Percentiles rank a stretch among this genome's conserved stretches.
These are phyloP conservation scores for Boletellus deceptivus DNA, from an alignment of 1,284 basidiomycete genomes.

Conservation along the genomic window DNA sequence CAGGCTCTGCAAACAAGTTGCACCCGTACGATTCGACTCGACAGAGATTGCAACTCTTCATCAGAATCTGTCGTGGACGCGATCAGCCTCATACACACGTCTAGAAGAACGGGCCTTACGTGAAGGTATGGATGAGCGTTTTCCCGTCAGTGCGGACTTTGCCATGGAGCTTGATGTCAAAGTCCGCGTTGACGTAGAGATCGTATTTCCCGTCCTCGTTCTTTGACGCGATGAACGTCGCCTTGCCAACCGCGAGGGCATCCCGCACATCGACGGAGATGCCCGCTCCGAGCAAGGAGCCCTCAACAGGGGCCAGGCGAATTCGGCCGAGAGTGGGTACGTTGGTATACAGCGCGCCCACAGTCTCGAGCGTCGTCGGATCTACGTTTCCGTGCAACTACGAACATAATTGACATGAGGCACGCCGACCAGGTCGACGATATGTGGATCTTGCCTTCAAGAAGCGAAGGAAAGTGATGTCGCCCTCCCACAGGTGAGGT, in stretches of 20 bases:
- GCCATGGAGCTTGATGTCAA: not conserved
- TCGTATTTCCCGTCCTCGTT: not conserved
- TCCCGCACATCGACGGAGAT: not conserved
- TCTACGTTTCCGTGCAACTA: not conserved
- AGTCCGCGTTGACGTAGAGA: not conserved
- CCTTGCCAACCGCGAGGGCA: not conserved
- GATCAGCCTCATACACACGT: not conserved
- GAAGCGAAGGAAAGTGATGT: not conserved
- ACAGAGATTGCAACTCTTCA: no score
- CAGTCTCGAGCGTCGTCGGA: not conserved
- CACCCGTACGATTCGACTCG: no score
- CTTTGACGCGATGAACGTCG: not conserved
- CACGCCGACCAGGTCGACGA: not conserved
- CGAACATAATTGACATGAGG: not conserved
- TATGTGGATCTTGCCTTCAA: not conserved
- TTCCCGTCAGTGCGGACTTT: not conserved
- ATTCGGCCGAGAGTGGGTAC: not conserved
- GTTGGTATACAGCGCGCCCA: not conserved
- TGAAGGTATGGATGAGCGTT: not conserved
- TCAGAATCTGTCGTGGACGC: not conserved
- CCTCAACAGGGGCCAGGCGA: not conserved
- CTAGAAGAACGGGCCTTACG: not conserved
- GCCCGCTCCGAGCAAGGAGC: not conserved
- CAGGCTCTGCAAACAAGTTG: no score
- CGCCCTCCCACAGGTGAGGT: not conserved